A percentile compares a stretch with the other conserved stretches of the same genome.
phyloP scores from a whole-genome alignment of 192 early-diverging fungal genomes.

The Podila epigama region DNA sequence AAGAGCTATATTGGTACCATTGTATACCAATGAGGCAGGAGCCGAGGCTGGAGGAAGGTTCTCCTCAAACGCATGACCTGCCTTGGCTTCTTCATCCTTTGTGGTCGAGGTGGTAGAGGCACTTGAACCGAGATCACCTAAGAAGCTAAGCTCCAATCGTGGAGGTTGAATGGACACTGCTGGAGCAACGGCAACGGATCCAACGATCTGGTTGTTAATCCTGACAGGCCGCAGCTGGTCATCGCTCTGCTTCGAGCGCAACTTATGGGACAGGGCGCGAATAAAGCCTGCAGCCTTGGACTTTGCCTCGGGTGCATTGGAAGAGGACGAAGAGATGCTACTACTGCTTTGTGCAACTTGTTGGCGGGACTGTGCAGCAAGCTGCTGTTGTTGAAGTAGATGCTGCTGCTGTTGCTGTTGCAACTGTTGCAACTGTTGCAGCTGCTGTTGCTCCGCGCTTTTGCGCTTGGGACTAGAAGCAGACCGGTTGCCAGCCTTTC shows the following conservation, averaged over 20 bases:
- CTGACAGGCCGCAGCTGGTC: conserved; percentile 36
- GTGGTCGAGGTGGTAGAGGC: neutral
- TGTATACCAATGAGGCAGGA: conserved; percentile 5
- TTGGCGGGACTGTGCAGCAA: too few relatives aligned
- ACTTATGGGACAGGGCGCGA: conserved; percentile 36
- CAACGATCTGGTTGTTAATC: conserved; percentile 40
- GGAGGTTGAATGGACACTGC: conserved; percentile 41
- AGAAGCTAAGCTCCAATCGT: conserved; percentile 43
- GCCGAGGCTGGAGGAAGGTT: conserved; percentile 19
- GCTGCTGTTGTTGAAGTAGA: too few relatives aligned
- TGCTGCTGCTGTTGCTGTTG: too few relatives aligned
- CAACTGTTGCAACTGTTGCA: conserved; percentile 11
- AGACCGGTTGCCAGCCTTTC: conserved; percentile 15
- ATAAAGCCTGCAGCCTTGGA: conserved; percentile 47
- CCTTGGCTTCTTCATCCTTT: neutral
- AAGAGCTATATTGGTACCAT: neutral
- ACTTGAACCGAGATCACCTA: conserved; percentile 9
- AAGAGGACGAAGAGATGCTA: conserved; percentile 1
- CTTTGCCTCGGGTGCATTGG: conserved; percentile 15
- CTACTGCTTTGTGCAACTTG: conserved; percentile 1
- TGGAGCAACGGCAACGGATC: conserved; percentile 8
- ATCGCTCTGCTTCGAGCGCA: conserved; percentile 46
- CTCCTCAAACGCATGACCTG: neutral
- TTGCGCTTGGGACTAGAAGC: conserved; percentile 26
- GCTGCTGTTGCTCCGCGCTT: neutral